Evolutionary conservation across 2,329 filamentous ascomycete genomes (phyloP), one percentile per base, ranked within the genome.

Genomic region (Stemphylium beticola): DNA sequence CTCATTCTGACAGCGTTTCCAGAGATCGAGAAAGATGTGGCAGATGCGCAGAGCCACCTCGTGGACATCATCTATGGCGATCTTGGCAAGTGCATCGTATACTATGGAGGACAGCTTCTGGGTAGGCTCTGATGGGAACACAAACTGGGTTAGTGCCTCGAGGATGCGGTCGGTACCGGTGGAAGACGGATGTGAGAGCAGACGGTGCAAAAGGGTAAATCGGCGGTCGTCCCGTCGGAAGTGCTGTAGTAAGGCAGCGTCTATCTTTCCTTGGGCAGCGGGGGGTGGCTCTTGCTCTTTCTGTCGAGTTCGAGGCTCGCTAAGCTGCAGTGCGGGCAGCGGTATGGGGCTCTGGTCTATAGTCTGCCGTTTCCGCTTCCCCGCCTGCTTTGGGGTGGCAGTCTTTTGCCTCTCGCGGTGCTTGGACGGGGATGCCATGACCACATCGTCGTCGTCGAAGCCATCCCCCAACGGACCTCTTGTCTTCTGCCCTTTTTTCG

Each of bases 361-460:
- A 1, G 83, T 83, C 3, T 60, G 71, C 7, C 90, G 80, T 69
- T 92, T 93, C 60, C 90, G 79, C 76, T 93, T 93, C 6, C 80
- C 81, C 50, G 79, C 78, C 55, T 79, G 79, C 43, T 87, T 88
- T 0, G 90, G 90, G 1, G 85, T 87, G 10, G 73, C 72, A 38
- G 81, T 76, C 66, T 82, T 85, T 5, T 78, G 76, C 59, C 76
- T 79, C 8, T 76, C 74, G 42, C 72, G 74, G 4, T 69, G 61
- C 61, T 81, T 85, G 47, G 79, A 84, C 4, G 84, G 84, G 2
- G 84, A 86, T 1, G 79, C 69, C 57, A 82, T 76, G 51, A 81
- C 72, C 8, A 87, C 79, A 65, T 88, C 84, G 50, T 83, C 81
- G 55, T 91, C 86, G 55, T 93, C 89, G 65, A 95, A 95, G 0